Conservation (phyloP, 495 filamentous ascomycete species). For the Cercophora samala region DNA sequence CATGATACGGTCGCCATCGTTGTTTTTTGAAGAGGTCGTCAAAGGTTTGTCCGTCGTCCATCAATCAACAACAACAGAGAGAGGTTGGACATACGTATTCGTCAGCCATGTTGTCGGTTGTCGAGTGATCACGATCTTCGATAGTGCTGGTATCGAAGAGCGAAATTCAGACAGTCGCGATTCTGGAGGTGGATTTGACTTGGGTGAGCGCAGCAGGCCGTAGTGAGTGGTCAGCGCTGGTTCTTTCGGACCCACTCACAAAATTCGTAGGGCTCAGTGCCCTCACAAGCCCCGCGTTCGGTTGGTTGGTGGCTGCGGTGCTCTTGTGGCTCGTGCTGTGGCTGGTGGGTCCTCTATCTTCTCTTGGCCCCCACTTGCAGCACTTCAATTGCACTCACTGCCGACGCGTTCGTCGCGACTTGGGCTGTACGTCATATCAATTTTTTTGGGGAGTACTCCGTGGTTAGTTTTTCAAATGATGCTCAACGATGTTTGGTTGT, state of each 20-base stretch:
- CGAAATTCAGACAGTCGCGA: conserved; percentile 38
- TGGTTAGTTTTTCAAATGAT: no score
- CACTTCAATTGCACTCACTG: not conserved
- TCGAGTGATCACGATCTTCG: conserved; percentile 37
- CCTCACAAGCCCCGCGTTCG: conserved; percentile 25
- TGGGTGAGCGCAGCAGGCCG: conserved; percentile 17
- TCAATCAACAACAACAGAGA: conserved; percentile 3
- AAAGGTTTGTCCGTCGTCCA: not conserved
- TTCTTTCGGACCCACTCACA: conserved; percentile 26
- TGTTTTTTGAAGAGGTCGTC: not conserved
- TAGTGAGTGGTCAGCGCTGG: conserved; percentile 14
- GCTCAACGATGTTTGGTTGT: no score
- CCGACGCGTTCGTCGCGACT: not conserved
- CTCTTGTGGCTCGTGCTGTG: not conserved
- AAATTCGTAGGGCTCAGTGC: conserved; percentile 41
- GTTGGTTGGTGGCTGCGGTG: conserved; percentile 23
- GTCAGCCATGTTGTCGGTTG: conserved; percentile 84
- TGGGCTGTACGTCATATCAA: not conserved
- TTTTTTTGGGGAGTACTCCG: no score
- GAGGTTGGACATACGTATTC: conserved; percentile 72
- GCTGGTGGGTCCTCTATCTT: not conserved
- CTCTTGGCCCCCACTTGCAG: not conserved
- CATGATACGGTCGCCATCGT: conserved; percentile 8
- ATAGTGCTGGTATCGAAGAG: conserved; percentile 39
- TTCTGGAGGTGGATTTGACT: conserved; percentile 32